These are phyloP conservation scores for Yamadazyma akitaensis DNA, from an alignment of 805 yeast genomes.

Conservation along the genomic window DNA sequence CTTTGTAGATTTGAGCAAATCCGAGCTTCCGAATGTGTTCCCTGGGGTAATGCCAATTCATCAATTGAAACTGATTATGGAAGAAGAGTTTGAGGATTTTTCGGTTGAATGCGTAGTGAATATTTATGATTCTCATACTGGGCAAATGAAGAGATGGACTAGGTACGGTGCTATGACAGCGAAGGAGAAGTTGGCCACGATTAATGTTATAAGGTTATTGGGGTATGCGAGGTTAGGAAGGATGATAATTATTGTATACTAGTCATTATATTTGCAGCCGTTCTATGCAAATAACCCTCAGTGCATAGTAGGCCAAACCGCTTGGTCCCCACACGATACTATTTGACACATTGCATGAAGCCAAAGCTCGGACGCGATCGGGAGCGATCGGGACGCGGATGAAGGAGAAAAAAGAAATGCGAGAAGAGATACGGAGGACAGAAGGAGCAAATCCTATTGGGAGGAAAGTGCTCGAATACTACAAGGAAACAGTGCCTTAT, in stretches of 20 bases:
- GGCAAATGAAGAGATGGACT: not conserved
- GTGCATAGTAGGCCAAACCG: no score
- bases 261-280: not conserved
- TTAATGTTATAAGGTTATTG: slow-evolving; percentile 9
- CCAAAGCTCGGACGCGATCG: no score
- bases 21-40: slow-evolving; percentile 9
- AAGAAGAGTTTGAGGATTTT: slow-evolving; percentile 6
- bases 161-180: slow-evolving; percentile 1
- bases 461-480: no score
- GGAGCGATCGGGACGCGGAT: no score
- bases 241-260: slow-evolving; percentile 4
- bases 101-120: not conserved
- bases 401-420: no score
- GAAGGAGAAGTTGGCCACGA: slow-evolving; percentile 1
- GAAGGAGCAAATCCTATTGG: no score
- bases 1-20: slow-evolving; percentile 9
- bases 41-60: slow-evolving; percentile 15
- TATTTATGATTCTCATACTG: not conserved
- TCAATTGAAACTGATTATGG: slow-evolving; percentile 7
- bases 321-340: no score
- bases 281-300: no score
- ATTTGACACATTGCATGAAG: no score
- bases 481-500: no score
- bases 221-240: slow-evolving; percentile 5
- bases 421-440: no score